Evolutionary conservation across 345 rosid genomes (phyloP).

Genomic region (Syzygium aqueum): DNA sequence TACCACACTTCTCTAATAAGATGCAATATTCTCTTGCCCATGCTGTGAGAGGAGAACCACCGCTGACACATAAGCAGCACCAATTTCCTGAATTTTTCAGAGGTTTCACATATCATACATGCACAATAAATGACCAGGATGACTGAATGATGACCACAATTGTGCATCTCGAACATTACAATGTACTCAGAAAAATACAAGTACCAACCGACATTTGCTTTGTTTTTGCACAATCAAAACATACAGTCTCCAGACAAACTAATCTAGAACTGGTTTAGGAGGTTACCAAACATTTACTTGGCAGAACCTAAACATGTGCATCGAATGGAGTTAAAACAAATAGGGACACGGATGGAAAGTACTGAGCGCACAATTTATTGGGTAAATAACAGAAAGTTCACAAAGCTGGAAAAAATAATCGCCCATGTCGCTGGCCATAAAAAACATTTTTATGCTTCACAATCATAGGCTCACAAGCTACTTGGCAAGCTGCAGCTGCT

Average conservation of each 20-base stretch:
- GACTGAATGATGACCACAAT: background rate
- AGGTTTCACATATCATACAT: background rate
- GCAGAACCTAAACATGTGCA: background rate
- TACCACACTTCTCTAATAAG: background rate
- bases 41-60: background rate
- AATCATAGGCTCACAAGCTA: conserved; percentile 3
- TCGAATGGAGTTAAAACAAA: background rate
- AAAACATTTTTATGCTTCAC: background rate
- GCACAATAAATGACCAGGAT: background rate
- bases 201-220: background rate
- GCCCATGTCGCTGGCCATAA: background rate
- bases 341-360: background rate
- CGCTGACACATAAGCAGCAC: background rate
- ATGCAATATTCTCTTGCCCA: background rate
- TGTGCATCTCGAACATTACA: background rate
- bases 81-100: background rate
- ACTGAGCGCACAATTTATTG: background rate
- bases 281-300: background rate
- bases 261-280: background rate
- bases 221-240: background rate
- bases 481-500: conserved; percentile 44
- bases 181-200: background rate
- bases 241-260: background rate
- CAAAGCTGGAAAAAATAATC: background rate
- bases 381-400: background rate